Conservation (phyloP, 306 rosid species). For the Ammopiptanthus mongolicus region DNA sequence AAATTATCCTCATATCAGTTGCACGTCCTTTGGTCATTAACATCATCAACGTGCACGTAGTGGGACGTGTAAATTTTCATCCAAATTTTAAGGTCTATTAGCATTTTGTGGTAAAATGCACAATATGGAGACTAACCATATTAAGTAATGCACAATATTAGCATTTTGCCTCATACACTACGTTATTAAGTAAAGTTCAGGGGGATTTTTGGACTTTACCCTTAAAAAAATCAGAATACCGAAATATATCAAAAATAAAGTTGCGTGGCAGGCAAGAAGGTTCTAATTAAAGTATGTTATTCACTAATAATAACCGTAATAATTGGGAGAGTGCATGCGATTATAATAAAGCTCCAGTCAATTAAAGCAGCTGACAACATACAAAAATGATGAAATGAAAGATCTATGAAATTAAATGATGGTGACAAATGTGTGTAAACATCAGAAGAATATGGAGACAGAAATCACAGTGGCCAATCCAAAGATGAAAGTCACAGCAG, state of each 20-base stretch:
- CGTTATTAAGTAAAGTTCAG: no score
- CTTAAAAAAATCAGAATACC: neutral
- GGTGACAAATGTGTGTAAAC: neutral
- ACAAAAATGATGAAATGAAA: constrained; percentile 19
- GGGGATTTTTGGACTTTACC: neutral
- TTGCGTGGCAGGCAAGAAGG: neutral
- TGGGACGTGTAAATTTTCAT: no score
- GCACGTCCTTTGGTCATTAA: no score
- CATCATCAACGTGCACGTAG: no score
- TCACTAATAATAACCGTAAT: neutral
- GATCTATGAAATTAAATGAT: neutral
- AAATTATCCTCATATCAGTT: no score
- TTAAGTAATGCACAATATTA: no score
- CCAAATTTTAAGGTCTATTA: no score
- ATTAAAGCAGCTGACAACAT: constrained; percentile 1
- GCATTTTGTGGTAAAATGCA: no score
- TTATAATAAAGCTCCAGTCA: constrained; percentile 5
- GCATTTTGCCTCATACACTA: no score
- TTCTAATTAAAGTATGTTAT: constrained; percentile 4
- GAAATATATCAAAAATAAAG: neutral
- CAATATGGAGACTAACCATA: no score
- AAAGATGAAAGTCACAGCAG: constrained; percentile 11
- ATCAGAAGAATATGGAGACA: constrained; percentile 24
- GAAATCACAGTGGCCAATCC: constrained; percentile 11
- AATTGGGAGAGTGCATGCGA: neutral